Evolutionary conservation across 306 rosid species (phyloP).

Genomic region (Vigna angularis): DNA sequence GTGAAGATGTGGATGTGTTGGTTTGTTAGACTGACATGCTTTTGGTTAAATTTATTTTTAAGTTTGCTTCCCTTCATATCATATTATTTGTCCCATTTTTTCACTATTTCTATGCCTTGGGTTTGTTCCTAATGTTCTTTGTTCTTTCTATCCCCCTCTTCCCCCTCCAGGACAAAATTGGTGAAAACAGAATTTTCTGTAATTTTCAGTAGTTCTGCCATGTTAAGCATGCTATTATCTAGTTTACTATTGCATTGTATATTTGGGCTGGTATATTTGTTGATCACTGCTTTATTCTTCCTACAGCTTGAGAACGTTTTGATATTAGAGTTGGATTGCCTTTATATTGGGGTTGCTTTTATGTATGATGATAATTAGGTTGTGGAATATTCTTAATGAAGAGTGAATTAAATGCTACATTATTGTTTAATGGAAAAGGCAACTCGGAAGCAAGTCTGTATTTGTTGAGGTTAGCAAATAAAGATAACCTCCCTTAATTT

Average conservation of each 20-base stretch:
- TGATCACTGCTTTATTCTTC: slow-evolving; percentile 32
- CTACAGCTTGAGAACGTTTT: slow-evolving; percentile 36
- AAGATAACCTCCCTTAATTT: neutral
- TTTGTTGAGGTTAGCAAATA: neutral
- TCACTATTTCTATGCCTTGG: neutral
- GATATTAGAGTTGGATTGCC: slow-evolving; percentile 20
- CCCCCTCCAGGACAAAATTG: neutral
- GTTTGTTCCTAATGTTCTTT: slow-evolving; percentile 5
- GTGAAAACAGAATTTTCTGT: slow-evolving; percentile 26
- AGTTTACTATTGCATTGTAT: slow-evolving; percentile 31
- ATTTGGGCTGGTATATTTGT: slow-evolving; percentile 5
- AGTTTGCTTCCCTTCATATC: slow-evolving; percentile 2
- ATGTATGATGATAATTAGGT: slow-evolving; percentile 19
- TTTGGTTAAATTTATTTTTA: slow-evolving; percentile 8
- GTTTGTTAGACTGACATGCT: slow-evolving; percentile 11
- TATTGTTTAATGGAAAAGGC: slow-evolving; percentile 2
- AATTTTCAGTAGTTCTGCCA: slow-evolving; percentile 31
- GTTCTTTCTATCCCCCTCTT: neutral
- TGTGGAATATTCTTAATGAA: slow-evolving; percentile 17
- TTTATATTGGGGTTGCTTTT: slow-evolving; percentile 38
- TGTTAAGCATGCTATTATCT: slow-evolving; percentile 7
- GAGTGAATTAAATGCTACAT: neutral
- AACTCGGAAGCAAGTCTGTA: slow-evolving; percentile 1
- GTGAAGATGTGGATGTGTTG: neutral
- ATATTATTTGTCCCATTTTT: slow-evolving; percentile 26